Evolutionary conservation across 2,329 filamentous ascomycete species (phyloP), one percentile per base, ranked within the genome.

Genomic region (Penicillium aurantiogriseum): DNA sequence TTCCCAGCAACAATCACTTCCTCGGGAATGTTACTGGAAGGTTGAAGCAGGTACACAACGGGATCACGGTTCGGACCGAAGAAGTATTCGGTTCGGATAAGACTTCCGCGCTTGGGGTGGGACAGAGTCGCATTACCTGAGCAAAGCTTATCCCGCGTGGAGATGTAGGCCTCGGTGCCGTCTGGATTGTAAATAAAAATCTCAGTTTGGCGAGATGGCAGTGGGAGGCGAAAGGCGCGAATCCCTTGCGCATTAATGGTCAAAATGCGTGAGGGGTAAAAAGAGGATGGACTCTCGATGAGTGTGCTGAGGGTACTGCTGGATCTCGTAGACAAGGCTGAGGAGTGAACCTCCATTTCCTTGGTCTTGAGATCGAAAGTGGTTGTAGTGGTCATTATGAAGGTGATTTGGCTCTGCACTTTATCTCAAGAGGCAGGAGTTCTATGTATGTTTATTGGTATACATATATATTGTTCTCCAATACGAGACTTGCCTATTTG

Each of bases 41-140:
- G 67, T 17, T 63, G 43, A 46, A 68, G 61, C n/a, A 77, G 59
- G 3, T 67, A 64, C 25, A 88, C 71, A 43, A 77, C 69, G 3
- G 85, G 84, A 7, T 81, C 77, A 2, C 77, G 76, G 40, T 76
- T 77, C 1, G 83, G 83, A 0, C 85, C 84, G 64, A 81, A 85
- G 61, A 79, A 80, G 70, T 87, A 87, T 4, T 76, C 79, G 0
- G 84, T 87, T 60, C 77, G 80, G n/a, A 85, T 64, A 5, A 78
- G 70, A 5, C 65, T 62, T 8, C 69, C 71, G 7, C 56, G 42
- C 19, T 71, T 63, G 15, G 77, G 74, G 36, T 76, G 72, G 23
- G 74, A 77, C 36, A 80, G 70, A 4, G 81, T 69, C 47, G 85
- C 78, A 60, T 77, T 76, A 59, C 81, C 82, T 1, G 82, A 84